Percentiles rank a stretch among this genome's conserved stretches.
phyloP scores from a whole-genome alignment of 495 filamentous ascomycete species.

The Penicillium coffeae region DNA sequence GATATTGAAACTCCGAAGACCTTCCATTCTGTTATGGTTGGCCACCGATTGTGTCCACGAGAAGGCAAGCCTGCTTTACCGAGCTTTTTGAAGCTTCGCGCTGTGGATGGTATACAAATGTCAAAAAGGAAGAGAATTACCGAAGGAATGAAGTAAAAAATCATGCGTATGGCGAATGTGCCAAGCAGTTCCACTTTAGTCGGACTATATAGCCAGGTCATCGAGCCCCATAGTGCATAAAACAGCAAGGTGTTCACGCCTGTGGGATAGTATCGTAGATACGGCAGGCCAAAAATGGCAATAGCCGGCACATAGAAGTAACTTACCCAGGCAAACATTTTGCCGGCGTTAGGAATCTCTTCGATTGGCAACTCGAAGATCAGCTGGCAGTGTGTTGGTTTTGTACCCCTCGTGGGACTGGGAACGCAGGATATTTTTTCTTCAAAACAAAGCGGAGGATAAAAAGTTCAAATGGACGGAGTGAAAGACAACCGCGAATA shows the following conservation, averaged over 20 bases:
- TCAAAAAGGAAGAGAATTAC: background rate
- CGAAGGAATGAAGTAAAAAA: background rate
- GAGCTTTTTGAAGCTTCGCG: background rate
- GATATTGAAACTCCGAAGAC: background rate
- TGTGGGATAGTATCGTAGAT: background rate
- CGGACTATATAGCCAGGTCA: background rate
- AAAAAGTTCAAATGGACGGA: too few relatives aligned
- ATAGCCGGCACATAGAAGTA: too few relatives aligned
- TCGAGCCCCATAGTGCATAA: background rate
- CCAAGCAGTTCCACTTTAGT: background rate
- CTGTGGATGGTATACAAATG: background rate
- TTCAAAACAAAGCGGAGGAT: background rate
- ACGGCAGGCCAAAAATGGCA: too few relatives aligned
- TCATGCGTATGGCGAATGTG: background rate
- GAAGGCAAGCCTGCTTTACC: background rate
- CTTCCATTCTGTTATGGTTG: background rate
- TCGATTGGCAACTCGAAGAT: background rate
- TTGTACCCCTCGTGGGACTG: background rate
- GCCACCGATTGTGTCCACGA: background rate
- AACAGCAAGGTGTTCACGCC: background rate
- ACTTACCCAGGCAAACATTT: too few relatives aligned
- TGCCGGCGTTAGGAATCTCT: too few relatives aligned
- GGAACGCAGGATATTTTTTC: background rate
- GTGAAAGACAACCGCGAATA: background rate
- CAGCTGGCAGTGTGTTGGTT: background rate